Conservation (phyloP, 352 stramenopile genomes). For the Pythium coloratum region DNA sequence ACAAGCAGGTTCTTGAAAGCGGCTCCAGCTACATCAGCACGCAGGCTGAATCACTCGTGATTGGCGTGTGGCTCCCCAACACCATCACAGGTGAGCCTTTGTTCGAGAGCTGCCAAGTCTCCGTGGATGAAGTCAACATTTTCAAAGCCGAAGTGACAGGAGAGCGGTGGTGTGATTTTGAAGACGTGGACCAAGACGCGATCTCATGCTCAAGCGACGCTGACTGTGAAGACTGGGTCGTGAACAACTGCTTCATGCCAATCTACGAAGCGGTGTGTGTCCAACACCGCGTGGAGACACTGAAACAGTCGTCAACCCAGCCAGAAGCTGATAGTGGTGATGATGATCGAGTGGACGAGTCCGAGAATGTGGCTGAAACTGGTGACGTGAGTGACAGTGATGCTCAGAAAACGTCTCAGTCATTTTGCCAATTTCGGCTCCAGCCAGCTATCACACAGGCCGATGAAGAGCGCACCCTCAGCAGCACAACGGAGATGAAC, state of each 20-base stretch:
- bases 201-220: conserved; percentile 37
- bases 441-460: conserved; percentile 9
- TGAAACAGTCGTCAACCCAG: background rate
- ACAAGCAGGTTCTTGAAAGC: conserved; percentile 27
- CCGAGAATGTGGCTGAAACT: background rate
- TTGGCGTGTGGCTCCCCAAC: conserved; percentile 75
- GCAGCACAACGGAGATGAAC: conserved; percentile 29
- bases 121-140: conserved; percentile 51
- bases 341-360: background rate
- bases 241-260: conserved; percentile 56
- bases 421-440: conserved; percentile 26
- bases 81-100: conserved; percentile 53
- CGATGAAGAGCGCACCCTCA: background rate
- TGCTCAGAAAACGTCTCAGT: background rate
- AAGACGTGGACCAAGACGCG: conserved; percentile 24
- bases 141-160: conserved; percentile 60
- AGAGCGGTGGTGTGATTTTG: conserved; percentile 64
- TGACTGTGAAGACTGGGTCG: conserved; percentile 51
- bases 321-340: background rate
- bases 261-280: conserved; percentile 58
- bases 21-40: background rate
- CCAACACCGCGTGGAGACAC: conserved; percentile 6
- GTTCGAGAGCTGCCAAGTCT: conserved; percentile 50
- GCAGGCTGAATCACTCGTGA: conserved; percentile 34
- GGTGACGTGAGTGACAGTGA: background rate